These are phyloP conservation scores for Sisymbrium altissimum DNA, from an alignment of 345 rosid species.

Conservation along the genomic window DNA sequence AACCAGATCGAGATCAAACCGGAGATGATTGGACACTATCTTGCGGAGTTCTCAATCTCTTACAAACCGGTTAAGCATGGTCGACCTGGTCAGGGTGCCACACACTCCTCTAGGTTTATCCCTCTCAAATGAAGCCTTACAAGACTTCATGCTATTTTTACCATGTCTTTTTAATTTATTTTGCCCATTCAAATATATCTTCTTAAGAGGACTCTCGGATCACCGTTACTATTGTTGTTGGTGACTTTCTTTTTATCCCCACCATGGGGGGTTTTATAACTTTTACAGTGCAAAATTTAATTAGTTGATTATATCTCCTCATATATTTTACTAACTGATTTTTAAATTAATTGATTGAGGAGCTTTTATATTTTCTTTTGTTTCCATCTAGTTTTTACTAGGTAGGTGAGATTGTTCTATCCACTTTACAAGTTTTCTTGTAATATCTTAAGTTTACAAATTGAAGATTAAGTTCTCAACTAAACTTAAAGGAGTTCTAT, in stretches of 20 bases:
- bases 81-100: slow-evolving; percentile 68
- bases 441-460: background rate
- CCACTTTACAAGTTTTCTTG: background rate
- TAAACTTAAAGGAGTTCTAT: background rate
- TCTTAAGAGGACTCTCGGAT: background rate
- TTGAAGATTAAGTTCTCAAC: background rate
- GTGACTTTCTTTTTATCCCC: background rate
- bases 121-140: slow-evolving; percentile 44
- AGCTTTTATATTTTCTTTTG: background rate
- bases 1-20: slow-evolving; percentile 24
- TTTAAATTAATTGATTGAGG: background rate
- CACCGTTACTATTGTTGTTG: background rate
- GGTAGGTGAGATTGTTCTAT: background rate
- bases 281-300: background rate
- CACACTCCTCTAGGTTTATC: slow-evolving; percentile 76
- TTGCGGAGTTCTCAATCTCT: slow-evolving; percentile 52
- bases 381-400: background rate
- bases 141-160: background rate
- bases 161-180: background rate
- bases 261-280: background rate
- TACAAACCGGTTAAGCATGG: slow-evolving; percentile 72
- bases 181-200: background rate
- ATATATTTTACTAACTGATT: background rate
- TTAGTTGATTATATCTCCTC: background rate
- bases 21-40: slow-evolving; percentile 13